Conservation (phyloP, 2,329 filamentous ascomycete species). For the Trichoderma polysporum region DNA sequence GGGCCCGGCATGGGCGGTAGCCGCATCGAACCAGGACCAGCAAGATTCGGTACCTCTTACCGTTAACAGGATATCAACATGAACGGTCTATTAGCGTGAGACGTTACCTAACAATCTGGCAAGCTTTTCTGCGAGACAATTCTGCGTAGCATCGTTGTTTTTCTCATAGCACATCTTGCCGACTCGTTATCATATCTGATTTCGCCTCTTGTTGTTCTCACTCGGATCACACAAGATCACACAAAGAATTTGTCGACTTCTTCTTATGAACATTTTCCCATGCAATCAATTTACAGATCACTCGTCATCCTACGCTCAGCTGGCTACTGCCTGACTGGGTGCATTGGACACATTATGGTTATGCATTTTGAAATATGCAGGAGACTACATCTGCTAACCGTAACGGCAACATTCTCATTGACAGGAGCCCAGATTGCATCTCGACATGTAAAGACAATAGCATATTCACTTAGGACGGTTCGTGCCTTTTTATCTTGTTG, state of each 20-base stretch:
- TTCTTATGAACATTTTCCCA: conserved; percentile 51
- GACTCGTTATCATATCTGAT: conserved; percentile 29
- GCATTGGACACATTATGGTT: conserved; percentile 63
- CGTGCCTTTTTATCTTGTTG: background rate
- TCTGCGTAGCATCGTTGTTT: conserved; percentile 3
- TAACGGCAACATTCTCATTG: conserved; percentile 15
- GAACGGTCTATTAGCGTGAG: conserved; percentile 21
- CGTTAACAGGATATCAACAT: conserved; percentile 43
- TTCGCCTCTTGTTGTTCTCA: conserved; percentile 34
- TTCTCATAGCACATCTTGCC: conserved; percentile 24
- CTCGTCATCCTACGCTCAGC: conserved; percentile 57
- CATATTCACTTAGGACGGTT: conserved; percentile 18
- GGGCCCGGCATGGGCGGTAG: conserved; percentile 60
- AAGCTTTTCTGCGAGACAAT: background rate
- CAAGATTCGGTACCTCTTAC: conserved; percentile 56
- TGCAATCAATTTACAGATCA: conserved; percentile 55
- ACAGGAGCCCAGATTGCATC: conserved; percentile 28
- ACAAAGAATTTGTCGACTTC: conserved; percentile 46
- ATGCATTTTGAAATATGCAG: conserved; percentile 57
- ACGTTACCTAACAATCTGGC: conserved; percentile 18
- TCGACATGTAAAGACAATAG: conserved; percentile 26
- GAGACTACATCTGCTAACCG: conserved; percentile 35
- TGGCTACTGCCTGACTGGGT: conserved; percentile 49
- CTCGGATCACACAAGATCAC: conserved; percentile 38
- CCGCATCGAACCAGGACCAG: conserved; percentile 58